Conservation (phyloP, 73 alveolate species). For the Uronychia setigera region DNA sequence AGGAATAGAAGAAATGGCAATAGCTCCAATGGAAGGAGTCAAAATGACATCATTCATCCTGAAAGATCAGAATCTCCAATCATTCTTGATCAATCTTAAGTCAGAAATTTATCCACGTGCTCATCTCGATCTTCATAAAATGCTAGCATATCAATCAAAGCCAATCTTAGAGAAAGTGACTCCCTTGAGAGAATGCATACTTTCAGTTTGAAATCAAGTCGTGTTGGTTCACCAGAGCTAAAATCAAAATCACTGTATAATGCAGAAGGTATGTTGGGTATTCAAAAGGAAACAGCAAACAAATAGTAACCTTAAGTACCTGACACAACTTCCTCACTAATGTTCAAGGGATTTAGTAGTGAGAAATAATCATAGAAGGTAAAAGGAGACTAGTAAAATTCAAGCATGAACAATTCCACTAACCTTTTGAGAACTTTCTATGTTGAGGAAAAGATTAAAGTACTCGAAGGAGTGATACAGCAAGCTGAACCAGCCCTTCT, state of each 20-base stretch:
- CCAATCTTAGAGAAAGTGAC: neutral
- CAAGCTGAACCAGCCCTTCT: neutral
- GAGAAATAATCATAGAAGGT: too few relatives aligned
- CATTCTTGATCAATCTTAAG: neutral
- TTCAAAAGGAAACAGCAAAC: neutral
- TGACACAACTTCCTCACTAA: neutral
- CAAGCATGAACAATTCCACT: neutral
- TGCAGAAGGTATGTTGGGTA: neutral
- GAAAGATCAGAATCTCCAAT: neutral
- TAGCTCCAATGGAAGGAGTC: neutral
- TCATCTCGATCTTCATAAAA: neutral
- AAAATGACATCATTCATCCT: neutral
- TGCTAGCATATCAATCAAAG: neutral
- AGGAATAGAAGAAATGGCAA: neutral
- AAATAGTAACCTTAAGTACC: neutral
- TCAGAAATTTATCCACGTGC: neutral
- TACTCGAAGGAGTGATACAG: neutral
- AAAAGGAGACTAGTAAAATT: neutral
- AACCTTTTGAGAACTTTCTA: neutral
- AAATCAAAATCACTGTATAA: neutral
- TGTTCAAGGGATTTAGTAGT: neutral
- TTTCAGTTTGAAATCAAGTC: neutral
- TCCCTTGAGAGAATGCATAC: neutral
- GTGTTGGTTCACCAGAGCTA: neutral
- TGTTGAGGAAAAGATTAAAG: neutral